Percentiles rank a stretch among this genome's conserved stretches.
Evolutionary conservation across 495 filamentous ascomycete species (phyloP).

Genomic region (Hypoxylon intermedium): DNA sequence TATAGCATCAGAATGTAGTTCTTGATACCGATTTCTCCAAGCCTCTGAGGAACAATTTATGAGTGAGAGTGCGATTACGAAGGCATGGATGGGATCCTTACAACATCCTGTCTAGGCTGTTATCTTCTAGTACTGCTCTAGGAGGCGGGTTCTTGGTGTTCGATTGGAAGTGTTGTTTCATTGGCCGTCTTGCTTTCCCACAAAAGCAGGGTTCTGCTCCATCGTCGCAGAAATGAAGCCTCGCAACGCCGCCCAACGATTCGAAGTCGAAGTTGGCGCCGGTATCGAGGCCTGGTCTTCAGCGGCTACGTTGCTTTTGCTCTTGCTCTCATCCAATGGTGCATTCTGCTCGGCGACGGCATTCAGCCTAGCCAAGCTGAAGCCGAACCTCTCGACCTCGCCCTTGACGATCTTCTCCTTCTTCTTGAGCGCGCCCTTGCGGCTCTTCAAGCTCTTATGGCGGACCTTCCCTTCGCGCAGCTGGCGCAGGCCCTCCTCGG

Average conservation of each 20-base stretch:
- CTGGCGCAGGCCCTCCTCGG: constrained; percentile 45
- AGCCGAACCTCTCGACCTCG: constrained; percentile 82
- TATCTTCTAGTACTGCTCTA: not conserved
- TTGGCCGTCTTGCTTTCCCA: constrained; percentile 35
- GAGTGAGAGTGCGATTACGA: no score
- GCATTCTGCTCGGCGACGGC: constrained; percentile 47
- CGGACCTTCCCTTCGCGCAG: constrained; percentile 60
- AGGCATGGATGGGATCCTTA: no score
- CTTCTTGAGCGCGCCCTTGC: constrained; percentile 81
- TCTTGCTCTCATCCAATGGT: no score
- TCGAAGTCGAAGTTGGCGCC: constrained; percentile 54
- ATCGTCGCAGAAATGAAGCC: constrained; percentile 74
- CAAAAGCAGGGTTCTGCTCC: constrained; percentile 74
- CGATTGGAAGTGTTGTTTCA: not conserved
- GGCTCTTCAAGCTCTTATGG: constrained; percentile 71
- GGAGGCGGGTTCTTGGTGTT: not conserved
- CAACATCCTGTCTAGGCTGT: not conserved
- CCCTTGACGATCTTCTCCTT: constrained; percentile 77
- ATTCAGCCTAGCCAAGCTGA: constrained; percentile 75
- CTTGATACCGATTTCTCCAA: no score
- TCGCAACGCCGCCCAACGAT: constrained; percentile 72
- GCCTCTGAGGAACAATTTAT: no score
- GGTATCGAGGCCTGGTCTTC: not conserved
- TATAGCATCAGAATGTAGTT: no score
- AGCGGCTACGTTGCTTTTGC: no score